Evolutionary conservation across 345 rosid species (phyloP).

Genomic region (Aquilaria malaccensis): DNA sequence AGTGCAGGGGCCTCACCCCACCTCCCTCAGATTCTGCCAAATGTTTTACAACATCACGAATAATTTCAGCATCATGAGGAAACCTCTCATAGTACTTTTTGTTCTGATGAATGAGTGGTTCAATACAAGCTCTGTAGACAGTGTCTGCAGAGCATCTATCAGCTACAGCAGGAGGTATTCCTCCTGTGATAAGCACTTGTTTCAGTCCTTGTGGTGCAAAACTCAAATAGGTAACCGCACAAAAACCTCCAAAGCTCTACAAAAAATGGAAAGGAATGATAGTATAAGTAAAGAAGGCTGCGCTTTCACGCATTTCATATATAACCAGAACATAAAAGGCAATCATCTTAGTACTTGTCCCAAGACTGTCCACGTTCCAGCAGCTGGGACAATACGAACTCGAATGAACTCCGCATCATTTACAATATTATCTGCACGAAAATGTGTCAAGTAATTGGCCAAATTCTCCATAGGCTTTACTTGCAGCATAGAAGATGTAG

Average conservation of each 20-base stretch:
- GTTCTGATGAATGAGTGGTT: constrained; percentile 57
- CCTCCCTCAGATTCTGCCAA: constrained; percentile 80
- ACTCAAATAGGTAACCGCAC: constrained; percentile 83
- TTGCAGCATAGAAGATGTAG: constrained; percentile 81
- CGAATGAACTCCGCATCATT: constrained; percentile 88
- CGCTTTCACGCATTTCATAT: background rate
- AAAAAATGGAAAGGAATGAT: constrained; percentile 4
- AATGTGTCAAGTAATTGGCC: constrained; percentile 62
- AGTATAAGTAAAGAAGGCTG: background rate
- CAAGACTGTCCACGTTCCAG: constrained; percentile 72
- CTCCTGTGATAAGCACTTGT: constrained; percentile 89
- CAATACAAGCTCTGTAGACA: constrained; percentile 52
- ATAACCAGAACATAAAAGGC: background rate
- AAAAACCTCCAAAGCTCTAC: constrained; percentile 94
- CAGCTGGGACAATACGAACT: constrained; percentile 67
- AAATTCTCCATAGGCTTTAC: constrained; percentile 49
- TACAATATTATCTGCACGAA: constrained; percentile 85
- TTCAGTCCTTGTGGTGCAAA: constrained; percentile 88
- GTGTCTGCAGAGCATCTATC: constrained; percentile 65
- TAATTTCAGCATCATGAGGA: constrained; percentile 70
- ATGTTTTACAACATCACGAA: constrained; percentile 51
- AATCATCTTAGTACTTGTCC: constrained; percentile 60
- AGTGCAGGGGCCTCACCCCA: constrained; percentile 45
- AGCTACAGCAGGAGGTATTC: constrained; percentile 74
- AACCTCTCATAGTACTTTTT: constrained; percentile 88